Evolutionary conservation across 208 protist genomes (phyloP).

Genomic region (Acanthamoeba culbertsoni): DNA sequence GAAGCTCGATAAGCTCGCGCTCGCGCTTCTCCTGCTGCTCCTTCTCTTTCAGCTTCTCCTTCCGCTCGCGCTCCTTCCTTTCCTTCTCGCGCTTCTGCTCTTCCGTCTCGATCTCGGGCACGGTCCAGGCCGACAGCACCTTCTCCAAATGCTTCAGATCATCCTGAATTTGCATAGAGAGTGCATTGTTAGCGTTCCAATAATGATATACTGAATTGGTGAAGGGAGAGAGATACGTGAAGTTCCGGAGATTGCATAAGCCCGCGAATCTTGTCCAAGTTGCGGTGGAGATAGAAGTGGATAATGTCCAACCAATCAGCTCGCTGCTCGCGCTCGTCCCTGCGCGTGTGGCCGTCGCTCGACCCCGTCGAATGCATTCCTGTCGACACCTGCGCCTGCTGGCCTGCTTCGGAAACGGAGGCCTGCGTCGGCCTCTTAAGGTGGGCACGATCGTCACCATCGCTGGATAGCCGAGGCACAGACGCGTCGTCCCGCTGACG

Average conservation of each 20-base stretch:
- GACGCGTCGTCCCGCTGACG: too few species aligned
- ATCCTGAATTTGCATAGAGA: not conserved
- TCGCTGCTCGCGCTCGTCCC: not conserved
- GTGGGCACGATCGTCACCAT: too few species aligned
- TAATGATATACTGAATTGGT: not conserved
- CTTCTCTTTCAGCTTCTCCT: slow-evolving; percentile 54
- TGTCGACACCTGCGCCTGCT: not conserved
- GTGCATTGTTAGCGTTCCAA: not conserved
- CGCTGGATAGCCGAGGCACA: too few species aligned
- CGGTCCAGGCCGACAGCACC: slow-evolving; percentile 21
- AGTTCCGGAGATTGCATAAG: slow-evolving; percentile 33
- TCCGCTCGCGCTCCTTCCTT: not conserved
- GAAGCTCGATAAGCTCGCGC: slow-evolving; percentile 18
- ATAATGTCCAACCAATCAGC: slow-evolving; percentile 32
- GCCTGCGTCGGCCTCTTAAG: too few species aligned
- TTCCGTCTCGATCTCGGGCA: slow-evolving; percentile 39
- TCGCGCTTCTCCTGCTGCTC: slow-evolving; percentile 40
- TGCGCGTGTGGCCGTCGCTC: not conserved
- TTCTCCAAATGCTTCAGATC: slow-evolving; percentile 27
- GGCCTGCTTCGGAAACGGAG: too few species aligned
- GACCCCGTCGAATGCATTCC: not conserved
- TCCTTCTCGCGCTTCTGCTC: slow-evolving; percentile 4
- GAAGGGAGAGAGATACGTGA: not conserved
- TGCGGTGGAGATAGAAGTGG: slow-evolving; percentile 19
- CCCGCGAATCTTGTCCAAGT: slow-evolving; percentile 38